A percentile compares a stretch with the other conserved stretches of the same genome.
Conservation (phyloP, 129 eudicot genomes). For the Flaveria sonorensis region DNA sequence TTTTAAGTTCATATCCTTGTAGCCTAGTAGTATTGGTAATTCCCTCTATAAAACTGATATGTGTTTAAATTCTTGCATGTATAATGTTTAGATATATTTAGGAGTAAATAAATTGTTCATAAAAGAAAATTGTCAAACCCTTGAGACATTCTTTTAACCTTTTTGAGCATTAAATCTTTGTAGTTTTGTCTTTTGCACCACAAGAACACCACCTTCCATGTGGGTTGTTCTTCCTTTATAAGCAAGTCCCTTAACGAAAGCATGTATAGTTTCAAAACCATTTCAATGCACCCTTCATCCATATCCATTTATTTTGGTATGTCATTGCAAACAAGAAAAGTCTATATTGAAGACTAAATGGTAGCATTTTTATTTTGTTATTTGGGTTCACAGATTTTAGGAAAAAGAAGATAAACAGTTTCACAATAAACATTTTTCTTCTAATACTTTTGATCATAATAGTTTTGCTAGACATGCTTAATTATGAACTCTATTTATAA, state of each 20-base stretch:
- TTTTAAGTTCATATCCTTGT: too few relatives aligned
- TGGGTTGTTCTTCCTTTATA: not conserved
- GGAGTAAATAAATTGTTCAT: too few relatives aligned
- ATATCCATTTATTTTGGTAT: not conserved
- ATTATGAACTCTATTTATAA: too few relatives aligned
- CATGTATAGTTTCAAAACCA: not conserved
- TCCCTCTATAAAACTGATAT: too few relatives aligned
- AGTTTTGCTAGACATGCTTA: too few relatives aligned
- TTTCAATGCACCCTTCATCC: constrained; percentile 1
- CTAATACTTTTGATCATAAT: not conserved
- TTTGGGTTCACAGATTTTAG: not conserved
- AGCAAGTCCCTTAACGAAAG: not conserved
- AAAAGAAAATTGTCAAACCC: too few relatives aligned
- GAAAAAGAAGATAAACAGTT: not conserved
- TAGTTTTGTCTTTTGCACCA: not conserved
- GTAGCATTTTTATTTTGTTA: not conserved
- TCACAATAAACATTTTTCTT: not conserved
- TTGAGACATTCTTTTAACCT: not conserved
- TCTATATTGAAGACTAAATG: not conserved
- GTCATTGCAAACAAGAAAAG: not conserved
- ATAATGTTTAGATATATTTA: too few relatives aligned
- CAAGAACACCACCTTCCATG: not conserved
- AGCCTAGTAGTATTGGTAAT: too few relatives aligned
- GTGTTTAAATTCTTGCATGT: too few relatives aligned
- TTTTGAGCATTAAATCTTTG: not conserved